A percentile compares a stretch with the other conserved stretches of the same genome.
Conservation (phyloP, 2,329 filamentous ascomycete genomes). For the Fusarium aywerte region DNA sequence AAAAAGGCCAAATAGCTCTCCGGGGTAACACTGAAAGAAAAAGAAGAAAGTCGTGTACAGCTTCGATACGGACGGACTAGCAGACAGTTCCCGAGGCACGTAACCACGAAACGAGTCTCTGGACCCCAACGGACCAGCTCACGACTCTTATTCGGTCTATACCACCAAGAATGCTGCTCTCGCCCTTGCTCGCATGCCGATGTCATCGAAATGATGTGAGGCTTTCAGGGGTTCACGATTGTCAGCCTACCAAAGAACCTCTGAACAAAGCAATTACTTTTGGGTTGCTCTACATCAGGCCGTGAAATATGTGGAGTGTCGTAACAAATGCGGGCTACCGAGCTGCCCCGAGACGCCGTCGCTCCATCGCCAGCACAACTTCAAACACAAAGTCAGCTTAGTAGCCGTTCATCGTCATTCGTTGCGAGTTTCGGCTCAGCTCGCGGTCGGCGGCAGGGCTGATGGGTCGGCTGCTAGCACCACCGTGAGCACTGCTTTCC, state of each 20-base stretch:
- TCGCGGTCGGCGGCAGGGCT: constrained; percentile 94
- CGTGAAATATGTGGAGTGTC: constrained; percentile 49
- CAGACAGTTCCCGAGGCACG: constrained; percentile 6
- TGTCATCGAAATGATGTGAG: constrained; percentile 36
- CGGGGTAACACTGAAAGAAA: constrained; percentile 53
- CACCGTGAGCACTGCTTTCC: constrained; percentile 91
- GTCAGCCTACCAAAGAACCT: constrained; percentile 30
- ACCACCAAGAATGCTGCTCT: constrained; percentile 20
- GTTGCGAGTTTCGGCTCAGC: constrained; percentile 95
- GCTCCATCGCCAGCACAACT: constrained; percentile 48
- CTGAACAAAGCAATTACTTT: constrained; percentile 42
- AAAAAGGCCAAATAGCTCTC: constrained; percentile 52
- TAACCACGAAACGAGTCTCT: constrained; percentile 22
- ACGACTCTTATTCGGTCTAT: not conserved
- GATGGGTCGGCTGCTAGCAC: constrained; percentile 86
- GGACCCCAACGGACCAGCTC: constrained; percentile 1
- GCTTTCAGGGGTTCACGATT: constrained; percentile 30
- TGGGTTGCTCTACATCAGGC: constrained; percentile 47
- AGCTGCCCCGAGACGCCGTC: constrained; percentile 51
- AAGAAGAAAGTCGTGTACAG: constrained; percentile 49
- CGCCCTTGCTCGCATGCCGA: constrained; percentile 40
- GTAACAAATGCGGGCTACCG: constrained; percentile 46
- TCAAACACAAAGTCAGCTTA: constrained; percentile 60
- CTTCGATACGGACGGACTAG: constrained; percentile 28
- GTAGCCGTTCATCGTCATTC: constrained; percentile 99